Conservation (phyloP, 257 asterid genomes). For the Scutellaria galericulata region DNA sequence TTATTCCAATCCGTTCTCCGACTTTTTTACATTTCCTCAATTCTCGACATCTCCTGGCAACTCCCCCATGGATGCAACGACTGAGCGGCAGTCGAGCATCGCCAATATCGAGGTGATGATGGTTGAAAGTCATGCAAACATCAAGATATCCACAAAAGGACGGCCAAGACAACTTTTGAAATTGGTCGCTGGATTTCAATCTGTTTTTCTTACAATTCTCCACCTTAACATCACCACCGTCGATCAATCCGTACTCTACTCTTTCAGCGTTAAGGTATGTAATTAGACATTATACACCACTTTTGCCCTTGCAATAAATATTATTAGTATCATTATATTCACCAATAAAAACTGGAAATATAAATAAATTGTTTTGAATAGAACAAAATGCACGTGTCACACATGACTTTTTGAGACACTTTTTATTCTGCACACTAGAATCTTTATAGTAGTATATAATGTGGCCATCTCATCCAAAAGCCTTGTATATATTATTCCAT, state of each 20-base stretch:
- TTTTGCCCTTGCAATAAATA: conserved; percentile 1
- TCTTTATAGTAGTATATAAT: neutral
- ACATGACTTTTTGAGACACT: neutral
- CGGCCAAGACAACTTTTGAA: conserved; percentile 58
- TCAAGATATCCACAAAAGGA: conserved; percentile 50
- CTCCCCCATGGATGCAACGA: conserved; percentile 22
- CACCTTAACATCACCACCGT: conserved; percentile 65
- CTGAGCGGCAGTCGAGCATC: conserved; percentile 34
- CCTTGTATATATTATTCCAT: too few species aligned
- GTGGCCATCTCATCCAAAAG: too few species aligned
- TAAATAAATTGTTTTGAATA: neutral
- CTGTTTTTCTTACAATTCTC: conserved; percentile 55
- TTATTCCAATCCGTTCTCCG: conserved; percentile 38
- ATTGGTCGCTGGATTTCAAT: conserved; percentile 59
- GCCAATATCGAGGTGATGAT: conserved; percentile 72
- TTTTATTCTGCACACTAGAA: neutral
- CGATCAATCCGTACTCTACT: conserved; percentile 54
- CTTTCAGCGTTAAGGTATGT: conserved; percentile 69
- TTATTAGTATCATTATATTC: too few species aligned
- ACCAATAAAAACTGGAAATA: neutral
- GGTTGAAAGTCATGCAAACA: conserved; percentile 68
- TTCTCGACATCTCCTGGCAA: conserved; percentile 42
- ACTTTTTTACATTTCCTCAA: conserved; percentile 47
- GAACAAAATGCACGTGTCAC: conserved; percentile 22
- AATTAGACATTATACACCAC: neutral